Percentiles rank a stretch among this genome's conserved stretches.
These are phyloP conservation scores for Solanum chmielewskii DNA, from an alignment of 257 asterid species.

Conservation along the genomic window DNA sequence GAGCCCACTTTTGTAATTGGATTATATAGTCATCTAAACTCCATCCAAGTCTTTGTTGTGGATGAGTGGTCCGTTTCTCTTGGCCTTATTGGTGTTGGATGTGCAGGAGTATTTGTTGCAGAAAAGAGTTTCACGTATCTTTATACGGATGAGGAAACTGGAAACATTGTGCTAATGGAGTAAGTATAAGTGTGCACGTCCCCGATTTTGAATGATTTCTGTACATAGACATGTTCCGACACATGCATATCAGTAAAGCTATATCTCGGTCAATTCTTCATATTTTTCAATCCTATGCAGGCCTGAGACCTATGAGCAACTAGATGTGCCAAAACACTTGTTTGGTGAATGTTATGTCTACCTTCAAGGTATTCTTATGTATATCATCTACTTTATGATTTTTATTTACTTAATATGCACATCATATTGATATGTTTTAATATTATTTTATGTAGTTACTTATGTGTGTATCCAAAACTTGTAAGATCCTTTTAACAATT, in stretches of 20 bases:
- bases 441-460: not conserved
- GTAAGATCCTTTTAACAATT: not conserved
- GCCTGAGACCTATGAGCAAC: conserved; percentile 57
- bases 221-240: not conserved
- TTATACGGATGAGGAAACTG: conserved; percentile 80
- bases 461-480: not conserved
- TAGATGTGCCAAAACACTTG: conserved; percentile 73
- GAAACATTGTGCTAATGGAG: conserved; percentile 79
- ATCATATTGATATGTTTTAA: not conserved
- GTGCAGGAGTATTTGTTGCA: conserved; percentile 69
- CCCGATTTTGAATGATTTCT: not conserved
- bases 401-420: not conserved
- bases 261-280: not conserved
- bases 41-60: not conserved
- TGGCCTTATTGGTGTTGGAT: not conserved
- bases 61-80: not conserved
- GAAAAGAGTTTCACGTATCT: conserved; percentile 61
- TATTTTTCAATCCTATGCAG: conserved; percentile 29
- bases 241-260: not conserved
- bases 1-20: not conserved
- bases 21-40: not conserved
- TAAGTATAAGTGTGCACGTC: conserved; percentile 31
- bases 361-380: conserved; percentile 63
- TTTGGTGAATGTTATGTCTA: conserved; percentile 79
- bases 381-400: not conserved